phyloP scores from a whole-genome alignment of 23 red algal genomes.

The Agarophyton chilense region DNA sequence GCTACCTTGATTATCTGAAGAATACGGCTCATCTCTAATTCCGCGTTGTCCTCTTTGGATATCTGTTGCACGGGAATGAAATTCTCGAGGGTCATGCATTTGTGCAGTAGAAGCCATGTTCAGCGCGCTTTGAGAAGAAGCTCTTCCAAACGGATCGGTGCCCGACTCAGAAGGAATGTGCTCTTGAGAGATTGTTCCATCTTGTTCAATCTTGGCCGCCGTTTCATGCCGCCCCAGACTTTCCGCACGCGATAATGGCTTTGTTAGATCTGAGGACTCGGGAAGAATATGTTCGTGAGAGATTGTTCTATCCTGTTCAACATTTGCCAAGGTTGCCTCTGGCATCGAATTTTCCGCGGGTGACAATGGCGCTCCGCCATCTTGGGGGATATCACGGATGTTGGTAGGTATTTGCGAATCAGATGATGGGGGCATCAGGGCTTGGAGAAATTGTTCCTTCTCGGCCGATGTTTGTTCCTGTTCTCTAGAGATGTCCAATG shows the following conservation, averaged over 20 bases:
- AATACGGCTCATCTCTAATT: not conserved
- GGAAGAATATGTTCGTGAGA: not conserved
- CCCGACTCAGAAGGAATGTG: not conserved
- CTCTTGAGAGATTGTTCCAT: not conserved
- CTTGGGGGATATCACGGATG: not conserved
- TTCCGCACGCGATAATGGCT: not conserved
- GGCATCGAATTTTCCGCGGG: not conserved
- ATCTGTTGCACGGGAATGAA: not conserved
- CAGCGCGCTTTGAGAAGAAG: not conserved
- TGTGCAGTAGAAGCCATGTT: not conserved
- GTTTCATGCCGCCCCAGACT: not conserved
- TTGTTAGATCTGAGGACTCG: not conserved
- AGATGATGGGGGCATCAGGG: not conserved
- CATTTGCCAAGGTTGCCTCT: not conserved
- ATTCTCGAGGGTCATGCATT: not conserved
- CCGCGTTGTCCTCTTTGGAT: not conserved
- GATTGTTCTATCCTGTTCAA: not conserved
- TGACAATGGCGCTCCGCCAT: not conserved
- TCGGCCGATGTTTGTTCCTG: not conserved
- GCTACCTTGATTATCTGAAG: not conserved
- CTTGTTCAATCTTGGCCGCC: not conserved
- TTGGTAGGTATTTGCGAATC: not conserved
- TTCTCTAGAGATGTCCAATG: not conserved
- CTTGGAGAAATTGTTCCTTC: not conserved
- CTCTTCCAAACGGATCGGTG: not conserved